Base-by-base conservation (phyloP, 805 yeast species). In the Kurtzmaniella cleridarum region DNA sequence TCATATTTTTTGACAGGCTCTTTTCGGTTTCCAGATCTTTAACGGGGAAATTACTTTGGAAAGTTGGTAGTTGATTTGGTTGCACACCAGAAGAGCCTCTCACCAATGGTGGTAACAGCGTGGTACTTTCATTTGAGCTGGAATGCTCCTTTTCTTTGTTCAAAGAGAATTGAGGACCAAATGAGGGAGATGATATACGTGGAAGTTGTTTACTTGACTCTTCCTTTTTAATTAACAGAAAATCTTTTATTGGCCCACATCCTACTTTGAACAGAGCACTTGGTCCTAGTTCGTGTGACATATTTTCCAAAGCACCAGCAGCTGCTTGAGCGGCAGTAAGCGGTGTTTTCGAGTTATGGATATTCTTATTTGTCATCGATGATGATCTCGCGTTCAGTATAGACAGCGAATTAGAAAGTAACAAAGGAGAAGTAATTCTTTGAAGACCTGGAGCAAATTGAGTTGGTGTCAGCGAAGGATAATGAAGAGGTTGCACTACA, bases 401-500 rank as follows among this genome's bases (percentile, higher is more conserved):
- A 41, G 64, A 66, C 30, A 75, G 49, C 17, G 77, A 47, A 12
- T 80, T 75, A 6, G 81, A 73, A 32, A 81, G 63, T 42, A 81
- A 58, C 37, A 81, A 60, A 0, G 87, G 87, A 12, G 84, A 78
- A 0, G 86, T 80, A 41, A 81, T 79, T 27, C 79, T 57, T 43
- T 76, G 74, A 37, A 81, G 57, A 32, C 80, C 80, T 0, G 83
- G 78, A 24, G 83, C 84, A 66, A 78, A 81, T 50, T 79, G 84
- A 2, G 84, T 75, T 12, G 87, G 87, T 2, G 84, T 79, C 0
- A 84, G 78, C 3, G 78, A 66, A 5, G 87, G 87, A 51, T 79
- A 79, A 55, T 79, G 81, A 31, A 77, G 57, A 15, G 81, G 79
- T 53, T 76, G 81, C 14, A 73, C 76, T 26, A 58, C 61, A 39